phyloP scores from a whole-genome alignment of 169 alveolate species.

The Plasmodium billcollinsi region DNA sequence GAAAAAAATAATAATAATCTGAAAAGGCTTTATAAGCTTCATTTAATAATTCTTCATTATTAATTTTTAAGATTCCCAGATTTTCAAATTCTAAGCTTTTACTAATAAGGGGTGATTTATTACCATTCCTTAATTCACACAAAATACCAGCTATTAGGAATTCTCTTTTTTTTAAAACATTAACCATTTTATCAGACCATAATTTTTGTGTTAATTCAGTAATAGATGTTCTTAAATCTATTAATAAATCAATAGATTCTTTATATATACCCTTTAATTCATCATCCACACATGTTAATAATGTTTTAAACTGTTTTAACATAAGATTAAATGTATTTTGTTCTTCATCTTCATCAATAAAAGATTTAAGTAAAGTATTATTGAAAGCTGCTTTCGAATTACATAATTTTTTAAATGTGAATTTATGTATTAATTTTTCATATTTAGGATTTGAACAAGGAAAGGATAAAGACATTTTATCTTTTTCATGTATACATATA shows the following conservation, averaged over 20 bases:
- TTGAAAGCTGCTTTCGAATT: constrained; percentile 47
- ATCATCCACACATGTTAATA: constrained; percentile 48
- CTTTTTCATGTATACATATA: constrained; percentile 63
- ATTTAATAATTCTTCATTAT: constrained; percentile 30
- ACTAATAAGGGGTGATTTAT: constrained; percentile 12
- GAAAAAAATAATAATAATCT: constrained; percentile 55
- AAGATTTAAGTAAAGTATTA: constrained; percentile 51
- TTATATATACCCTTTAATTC: constrained; percentile 52
- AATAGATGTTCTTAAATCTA: constrained; percentile 40
- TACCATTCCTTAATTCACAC: constrained; percentile 72
- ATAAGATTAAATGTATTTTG: constrained; percentile 44
- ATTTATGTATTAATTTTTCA: constrained; percentile 43
- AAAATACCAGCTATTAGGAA: constrained; percentile 44
- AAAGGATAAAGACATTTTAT: constrained; percentile 33
- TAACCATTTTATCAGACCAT: constrained; percentile 50
- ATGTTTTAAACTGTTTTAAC: constrained; percentile 15
- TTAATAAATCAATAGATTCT: constrained; percentile 17
- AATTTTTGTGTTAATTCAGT: constrained; percentile 31
- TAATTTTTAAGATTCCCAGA: constrained; percentile 43
- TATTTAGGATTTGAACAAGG: constrained; percentile 58
- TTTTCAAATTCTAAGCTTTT: constrained; percentile 52
- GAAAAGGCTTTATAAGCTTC: constrained; percentile 62
- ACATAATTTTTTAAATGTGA: constrained; percentile 63
- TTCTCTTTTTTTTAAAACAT: constrained; percentile 71
- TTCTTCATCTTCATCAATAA: constrained; percentile 37